phyloP scores from a whole-genome alignment of 2,329 filamentous ascomycete genomes.

The Cyphellophora europaea region DNA sequence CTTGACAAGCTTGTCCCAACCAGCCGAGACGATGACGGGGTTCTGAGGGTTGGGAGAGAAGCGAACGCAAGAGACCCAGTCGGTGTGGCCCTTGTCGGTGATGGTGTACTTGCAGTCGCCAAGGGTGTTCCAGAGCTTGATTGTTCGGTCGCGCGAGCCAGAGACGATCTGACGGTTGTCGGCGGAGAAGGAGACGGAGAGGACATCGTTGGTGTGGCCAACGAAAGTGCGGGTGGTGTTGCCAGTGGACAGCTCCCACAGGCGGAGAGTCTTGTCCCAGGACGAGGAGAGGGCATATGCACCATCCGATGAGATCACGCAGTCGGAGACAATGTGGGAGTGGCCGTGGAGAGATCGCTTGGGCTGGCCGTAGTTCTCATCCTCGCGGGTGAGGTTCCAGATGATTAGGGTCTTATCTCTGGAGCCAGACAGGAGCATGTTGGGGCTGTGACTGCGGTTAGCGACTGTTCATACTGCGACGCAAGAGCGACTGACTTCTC shows the following conservation, averaged over 20 bases:
- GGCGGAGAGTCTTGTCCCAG: slow-evolving; percentile 99
- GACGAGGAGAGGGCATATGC: slow-evolving; percentile 98
- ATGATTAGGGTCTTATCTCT: slow-evolving; percentile 99
- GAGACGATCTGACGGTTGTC: slow-evolving; percentile 99
- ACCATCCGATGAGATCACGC: slow-evolving; percentile 98
- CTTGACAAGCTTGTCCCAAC: slow-evolving; percentile 99
- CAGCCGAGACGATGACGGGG: slow-evolving; percentile 96
- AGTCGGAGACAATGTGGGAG: slow-evolving; percentile 99
- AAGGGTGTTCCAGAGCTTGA: slow-evolving; percentile 99
- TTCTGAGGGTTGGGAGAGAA: slow-evolving; percentile 99
- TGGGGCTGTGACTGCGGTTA: slow-evolving; percentile 54
- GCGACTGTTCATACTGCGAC: slow-evolving; percentile 6
- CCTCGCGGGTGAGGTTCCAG: slow-evolving; percentile 94
- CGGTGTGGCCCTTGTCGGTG: slow-evolving; percentile 99
- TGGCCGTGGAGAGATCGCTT: slow-evolving; percentile 98
- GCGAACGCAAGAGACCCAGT: slow-evolving; percentile 98
- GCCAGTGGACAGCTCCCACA: slow-evolving; percentile 97
- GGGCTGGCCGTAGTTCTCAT: slow-evolving; percentile 98
- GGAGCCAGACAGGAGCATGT: slow-evolving; percentile 97
- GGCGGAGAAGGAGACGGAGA: slow-evolving; percentile 99
- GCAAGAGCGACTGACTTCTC: slow-evolving; percentile 64
- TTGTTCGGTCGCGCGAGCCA: slow-evolving; percentile 93
- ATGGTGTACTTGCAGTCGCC: slow-evolving; percentile 99
- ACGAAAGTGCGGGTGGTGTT: slow-evolving; percentile 97
- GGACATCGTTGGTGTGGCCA: slow-evolving; percentile 98